These are phyloP conservation scores for Elaeagnus macrophylla DNA, from an alignment of 306 rosid genomes.

Conservation along the genomic window DNA sequence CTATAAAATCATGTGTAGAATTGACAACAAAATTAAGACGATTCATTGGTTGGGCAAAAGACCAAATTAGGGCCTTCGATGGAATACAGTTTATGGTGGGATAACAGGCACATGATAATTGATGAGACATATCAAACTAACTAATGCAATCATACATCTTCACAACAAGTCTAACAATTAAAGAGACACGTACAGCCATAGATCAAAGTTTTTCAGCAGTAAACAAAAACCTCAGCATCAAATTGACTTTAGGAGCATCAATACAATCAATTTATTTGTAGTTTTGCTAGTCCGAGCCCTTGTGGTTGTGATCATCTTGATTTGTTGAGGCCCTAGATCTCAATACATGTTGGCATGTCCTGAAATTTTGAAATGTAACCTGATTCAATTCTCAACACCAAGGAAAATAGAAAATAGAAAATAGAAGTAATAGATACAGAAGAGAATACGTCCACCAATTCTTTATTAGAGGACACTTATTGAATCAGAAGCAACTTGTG, in stretches of 20 bases:
- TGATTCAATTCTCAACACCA: constrained; percentile 5
- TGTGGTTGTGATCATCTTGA: constrained; percentile 31
- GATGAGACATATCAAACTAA: no score
- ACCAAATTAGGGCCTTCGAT: no score
- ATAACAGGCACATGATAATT: no score
- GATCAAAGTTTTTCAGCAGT: constrained; percentile 24
- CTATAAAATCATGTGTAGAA: no score
- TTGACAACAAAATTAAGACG: no score
- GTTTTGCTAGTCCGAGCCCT: constrained; percentile 26
- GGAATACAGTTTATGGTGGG: no score
- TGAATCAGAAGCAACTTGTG: not conserved
- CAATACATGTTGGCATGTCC: constrained; percentile 43
- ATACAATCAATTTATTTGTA: constrained; percentile 21
- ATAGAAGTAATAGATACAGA: not conserved
- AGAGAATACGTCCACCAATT: not conserved
- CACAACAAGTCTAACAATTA: not conserved
- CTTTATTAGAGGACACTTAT: not conserved
- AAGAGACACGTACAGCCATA: not conserved
- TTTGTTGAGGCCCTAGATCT: constrained; percentile 31
- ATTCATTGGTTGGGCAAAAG: no score
- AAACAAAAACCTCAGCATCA: constrained; percentile 12
- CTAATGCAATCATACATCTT: no score
- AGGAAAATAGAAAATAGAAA: not conserved
- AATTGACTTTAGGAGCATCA: constrained; percentile 15
- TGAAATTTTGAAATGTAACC: constrained; percentile 30